Evolutionary conservation across 306 rosid genomes (phyloP).

Genomic region (Astragalus glycyphyllos): DNA sequence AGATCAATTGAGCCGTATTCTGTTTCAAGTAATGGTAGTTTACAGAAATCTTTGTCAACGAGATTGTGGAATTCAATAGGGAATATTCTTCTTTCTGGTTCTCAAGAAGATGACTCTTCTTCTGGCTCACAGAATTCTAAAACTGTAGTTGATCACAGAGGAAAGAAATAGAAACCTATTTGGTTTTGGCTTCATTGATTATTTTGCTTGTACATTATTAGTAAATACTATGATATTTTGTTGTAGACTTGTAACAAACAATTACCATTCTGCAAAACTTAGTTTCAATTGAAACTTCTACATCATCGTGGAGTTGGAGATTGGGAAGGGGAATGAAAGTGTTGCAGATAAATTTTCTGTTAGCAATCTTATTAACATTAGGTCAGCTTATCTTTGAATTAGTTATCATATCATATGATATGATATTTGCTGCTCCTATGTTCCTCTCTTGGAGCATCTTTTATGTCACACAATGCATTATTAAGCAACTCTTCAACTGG

Average conservation of each 20-base stretch:
- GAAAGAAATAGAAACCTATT: conserved; percentile 21
- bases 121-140: conserved; percentile 47
- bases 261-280: conserved; percentile 8
- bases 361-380: too few species aligned
- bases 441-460: background rate
- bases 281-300: too few species aligned
- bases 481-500: background rate
- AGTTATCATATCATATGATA: too few species aligned
- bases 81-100: conserved; percentile 66
- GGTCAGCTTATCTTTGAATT: too few species aligned
- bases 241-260: conserved; percentile 10
- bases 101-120: conserved; percentile 61
- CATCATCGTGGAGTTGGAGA: too few species aligned
- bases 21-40: conserved; percentile 22
- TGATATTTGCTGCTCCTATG: too few species aligned
- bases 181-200: background rate
- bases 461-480: background rate
- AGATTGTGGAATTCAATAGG: conserved; percentile 83
- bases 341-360: too few species aligned
- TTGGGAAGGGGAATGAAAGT: too few species aligned
- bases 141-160: conserved; percentile 27
- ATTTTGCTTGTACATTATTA: conserved; percentile 8
- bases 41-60: conserved; percentile 61
- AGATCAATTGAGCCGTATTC: conserved; percentile 54
- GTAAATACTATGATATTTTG: conserved; percentile 2